Evolutionary conservation across 164 flowering plant genomes (phyloP), one percentile per base, ranked within the genome.

Genomic region (Vitis amurensis): DNA sequence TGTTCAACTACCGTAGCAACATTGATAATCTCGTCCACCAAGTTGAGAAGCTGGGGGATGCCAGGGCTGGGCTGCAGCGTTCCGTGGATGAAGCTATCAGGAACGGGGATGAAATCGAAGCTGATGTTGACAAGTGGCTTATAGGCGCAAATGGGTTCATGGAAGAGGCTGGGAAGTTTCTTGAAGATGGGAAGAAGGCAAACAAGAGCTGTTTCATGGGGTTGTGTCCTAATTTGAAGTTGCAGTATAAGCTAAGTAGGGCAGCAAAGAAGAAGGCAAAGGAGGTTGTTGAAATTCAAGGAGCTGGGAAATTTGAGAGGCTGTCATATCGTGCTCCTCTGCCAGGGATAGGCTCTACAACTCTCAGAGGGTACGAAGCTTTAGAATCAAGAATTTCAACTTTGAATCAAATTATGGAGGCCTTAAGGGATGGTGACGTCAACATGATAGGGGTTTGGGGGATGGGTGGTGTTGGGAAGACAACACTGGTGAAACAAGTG

Each of bases 391-490:
- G 23, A 15, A 15, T 27, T 5, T 49, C 61, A 13, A 44, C 17
- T 8, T 15, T 61, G 59, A 15, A 66, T 4, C 17, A 11, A n/a
- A 30, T 74, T 12, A 59, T 64, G 51, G 63, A 66, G 4, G 70
- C 66, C 1, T 14, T 70, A 6, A 10, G 56, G 15, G 59, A 58
- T 29, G 31, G 31, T 5, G n/a, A 30, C 1, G n/a, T 16, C 9
- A 64, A 52, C 17, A 29, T 50, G 10, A 11, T 64, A 27, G 74
- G 74, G 11, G 50, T 71, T 11, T 59, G 59, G 9, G 74, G 74
- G 10, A 66, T 67, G 67, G 70, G 55, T 4, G 77, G 77, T 2
- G 73, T 69, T 10, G 77, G 77, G 1, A 61, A 69, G 19, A 47
- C 66, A 8, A 51, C 65, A n/a, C 49, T 69, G n/a, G 71, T 70